These are phyloP conservation scores for Candida succiphila DNA, from an alignment of 805 yeast species.

Conservation along the genomic window DNA sequence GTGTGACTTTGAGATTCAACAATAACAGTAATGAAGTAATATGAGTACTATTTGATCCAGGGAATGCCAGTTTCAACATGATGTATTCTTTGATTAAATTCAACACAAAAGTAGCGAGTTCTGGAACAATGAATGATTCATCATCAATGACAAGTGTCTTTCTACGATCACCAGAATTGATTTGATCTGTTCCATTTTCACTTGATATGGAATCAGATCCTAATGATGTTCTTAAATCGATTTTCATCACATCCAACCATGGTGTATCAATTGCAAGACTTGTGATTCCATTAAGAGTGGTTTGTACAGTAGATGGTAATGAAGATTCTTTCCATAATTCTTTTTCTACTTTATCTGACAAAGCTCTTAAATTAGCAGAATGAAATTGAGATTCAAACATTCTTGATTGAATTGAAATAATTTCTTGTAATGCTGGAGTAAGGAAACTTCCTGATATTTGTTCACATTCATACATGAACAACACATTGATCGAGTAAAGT, in stretches of 20 bases:
- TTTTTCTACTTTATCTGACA: conserved; percentile 43
- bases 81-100: conserved; percentile 40
- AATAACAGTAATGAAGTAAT: conserved; percentile 36
- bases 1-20: conserved; percentile 43
- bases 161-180: conserved; percentile 24
- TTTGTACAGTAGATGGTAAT: conserved; percentile 39
- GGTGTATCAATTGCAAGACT: conserved; percentile 31
- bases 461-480: conserved; percentile 79
- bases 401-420: conserved; percentile 56
- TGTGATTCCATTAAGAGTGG: conserved; percentile 37
- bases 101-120: conserved; percentile 32
- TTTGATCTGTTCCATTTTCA: conserved; percentile 13
- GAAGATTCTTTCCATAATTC: conserved; percentile 78
- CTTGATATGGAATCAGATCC: conserved; percentile 2
- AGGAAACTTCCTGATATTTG: conserved; percentile 59
- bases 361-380: conserved; percentile 32
- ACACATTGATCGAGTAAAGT: conserved; percentile 53
- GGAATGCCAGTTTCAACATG: conserved; percentile 47
- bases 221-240: conserved; percentile 4
- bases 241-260: conserved; percentile 35
- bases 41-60: conserved; percentile 35
- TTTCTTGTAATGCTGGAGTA: conserved; percentile 53
- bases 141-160: conserved; percentile 36
- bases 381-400: conserved; percentile 50
- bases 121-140: conserved; percentile 48